Evolutionary conservation across 2,329 filamentous ascomycete genomes (phyloP), one percentile per base, ranked within the genome.

Genomic region (Trichophyton rubrum): DNA sequence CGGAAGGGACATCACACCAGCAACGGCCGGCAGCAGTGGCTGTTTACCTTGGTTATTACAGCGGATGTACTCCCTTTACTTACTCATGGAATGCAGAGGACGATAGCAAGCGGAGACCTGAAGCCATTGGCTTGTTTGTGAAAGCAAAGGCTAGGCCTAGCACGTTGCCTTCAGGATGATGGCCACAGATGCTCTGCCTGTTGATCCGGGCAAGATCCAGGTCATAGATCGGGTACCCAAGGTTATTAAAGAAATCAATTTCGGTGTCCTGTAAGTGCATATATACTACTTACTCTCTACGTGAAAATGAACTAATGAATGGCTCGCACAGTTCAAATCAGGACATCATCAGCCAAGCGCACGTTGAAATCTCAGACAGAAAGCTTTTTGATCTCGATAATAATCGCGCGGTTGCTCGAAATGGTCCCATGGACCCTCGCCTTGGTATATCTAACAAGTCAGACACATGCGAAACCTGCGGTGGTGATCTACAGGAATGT

Each of bases 271-370:
- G 85, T 55, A 55, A 55, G 49, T 15, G 33, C 8, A n/a, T 35
- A 33, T n/a, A 8, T 91, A 78, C 67, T 30, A 1, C 82, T 69
- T 1, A 60, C 24, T 43, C 51, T 53, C 22, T 27, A 35, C 20
- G 49, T 4, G 40, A 35, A 38, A 63, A 33, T 47, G 22, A 33
- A 24, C 61, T 58, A 35, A 61, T 41, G 11, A 58, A 56, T 22
- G 17, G 15, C 17, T 59, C 17, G 65, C 90, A 49, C 88, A 55
- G 49, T 70, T 95, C 91, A 27, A 90, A 89, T 68, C 88, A 95
- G 71, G 90, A 97, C 70, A 95, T 97, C 66, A 88, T 95, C 67
- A 95, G 92, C 71, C 93, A 99, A 75, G 90, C 88, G 64, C 90
- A 96, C 61, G 82, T 97, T 66, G 90, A 96, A 75, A 87, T 99